Conservation (phyloP, 495 filamentous ascomycete genomes). For the Tetracladium marchalianum region DNA sequence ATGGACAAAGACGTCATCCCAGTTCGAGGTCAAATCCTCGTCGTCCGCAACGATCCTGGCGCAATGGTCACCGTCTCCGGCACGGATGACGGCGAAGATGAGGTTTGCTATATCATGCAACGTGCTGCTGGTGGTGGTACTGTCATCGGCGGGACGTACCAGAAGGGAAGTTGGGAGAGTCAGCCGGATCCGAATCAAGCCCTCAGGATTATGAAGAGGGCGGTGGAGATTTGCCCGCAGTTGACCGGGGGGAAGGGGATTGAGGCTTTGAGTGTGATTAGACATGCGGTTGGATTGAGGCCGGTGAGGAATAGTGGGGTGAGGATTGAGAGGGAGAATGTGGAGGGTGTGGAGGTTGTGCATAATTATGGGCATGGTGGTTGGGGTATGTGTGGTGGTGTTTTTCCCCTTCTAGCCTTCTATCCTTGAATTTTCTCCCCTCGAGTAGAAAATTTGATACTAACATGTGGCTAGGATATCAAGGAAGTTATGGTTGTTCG, state of each 20-base stretch:
- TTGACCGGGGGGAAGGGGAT: conserved; percentile 67
- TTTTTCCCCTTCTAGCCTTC: no score
- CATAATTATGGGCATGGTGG: conserved; percentile 97
- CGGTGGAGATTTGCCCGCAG: conserved; percentile 58
- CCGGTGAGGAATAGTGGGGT: conserved; percentile 67
- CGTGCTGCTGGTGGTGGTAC: conserved; percentile 72
- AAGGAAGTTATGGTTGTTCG: conserved; percentile 79
- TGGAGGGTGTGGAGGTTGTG: conserved; percentile 64
- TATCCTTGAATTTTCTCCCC: conserved; percentile 21
- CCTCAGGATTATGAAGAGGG: conserved; percentile 79
- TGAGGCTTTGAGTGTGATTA: conserved; percentile 72
- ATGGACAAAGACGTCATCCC: conserved; percentile 65
- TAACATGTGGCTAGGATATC: conserved; percentile 40
- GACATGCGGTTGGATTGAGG: conserved; percentile 82
- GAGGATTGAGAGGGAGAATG: conserved; percentile 72
- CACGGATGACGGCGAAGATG: conserved; percentile 70
- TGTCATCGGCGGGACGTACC: conserved; percentile 80
- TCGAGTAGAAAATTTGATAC: no score
- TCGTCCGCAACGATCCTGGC: conserved; percentile 75
- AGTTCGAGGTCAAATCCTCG: conserved; percentile 74
- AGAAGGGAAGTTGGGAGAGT: conserved; percentile 73
- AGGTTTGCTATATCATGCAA: conserved; percentile 83
- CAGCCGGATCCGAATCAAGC: conserved; percentile 75
- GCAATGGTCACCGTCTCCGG: conserved; percentile 63
- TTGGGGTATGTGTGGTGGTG: conserved; percentile 37